Percentiles rank a stretch among this genome's conserved stretches.
Evolutionary conservation across 345 rosid species (phyloP).

Genomic region (Odontarrhena argentea): DNA sequence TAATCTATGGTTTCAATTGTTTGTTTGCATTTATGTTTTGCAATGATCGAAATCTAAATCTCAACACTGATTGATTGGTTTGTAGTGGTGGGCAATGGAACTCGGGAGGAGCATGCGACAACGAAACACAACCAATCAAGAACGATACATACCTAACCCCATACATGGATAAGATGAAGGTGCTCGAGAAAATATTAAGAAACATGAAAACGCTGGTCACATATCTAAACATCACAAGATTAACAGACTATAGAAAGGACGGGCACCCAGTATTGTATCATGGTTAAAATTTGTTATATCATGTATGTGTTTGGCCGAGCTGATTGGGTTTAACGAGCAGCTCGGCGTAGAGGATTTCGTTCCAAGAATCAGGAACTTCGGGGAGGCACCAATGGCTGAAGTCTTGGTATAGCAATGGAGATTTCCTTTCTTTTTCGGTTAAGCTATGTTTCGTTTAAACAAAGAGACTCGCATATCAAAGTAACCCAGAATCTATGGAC

Average conservation of each 20-base stretch:
- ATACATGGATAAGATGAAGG: slow-evolving; percentile 77
- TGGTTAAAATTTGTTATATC: too few species aligned
- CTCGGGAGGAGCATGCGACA: slow-evolving; percentile 92
- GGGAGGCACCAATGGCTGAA: slow-evolving; percentile 98
- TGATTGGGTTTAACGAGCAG: slow-evolving; percentile 52
- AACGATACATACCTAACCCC: slow-evolving; percentile 63
- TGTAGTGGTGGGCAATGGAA: slow-evolving; percentile 99
- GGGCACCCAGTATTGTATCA: slow-evolving; percentile 59
- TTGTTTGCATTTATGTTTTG: neutral
- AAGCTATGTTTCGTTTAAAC: slow-evolving; percentile 44
- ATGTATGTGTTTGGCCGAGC: slow-evolving; percentile 15
- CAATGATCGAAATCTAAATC: neutral
- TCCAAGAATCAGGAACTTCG: slow-evolving; percentile 88
- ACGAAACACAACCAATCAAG: slow-evolving; percentile 83
- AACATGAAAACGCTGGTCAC: slow-evolving; percentile 81
- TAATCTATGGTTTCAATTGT: neutral
- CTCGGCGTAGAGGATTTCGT: slow-evolving; percentile 77
- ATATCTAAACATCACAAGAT: slow-evolving; percentile 79
- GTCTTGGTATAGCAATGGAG: slow-evolving; percentile 68
- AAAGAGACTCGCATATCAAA: too few species aligned
- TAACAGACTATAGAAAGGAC: slow-evolving; percentile 89
- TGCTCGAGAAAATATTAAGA: slow-evolving; percentile 68
- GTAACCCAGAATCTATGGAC: too few species aligned
- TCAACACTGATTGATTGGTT: neutral
- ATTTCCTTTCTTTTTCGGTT: slow-evolving; percentile 50